Evolutionary conservation across 306 rosid species (phyloP), one percentile per base, ranked within the genome.

Genomic region (Cucumis cinereus): DNA sequence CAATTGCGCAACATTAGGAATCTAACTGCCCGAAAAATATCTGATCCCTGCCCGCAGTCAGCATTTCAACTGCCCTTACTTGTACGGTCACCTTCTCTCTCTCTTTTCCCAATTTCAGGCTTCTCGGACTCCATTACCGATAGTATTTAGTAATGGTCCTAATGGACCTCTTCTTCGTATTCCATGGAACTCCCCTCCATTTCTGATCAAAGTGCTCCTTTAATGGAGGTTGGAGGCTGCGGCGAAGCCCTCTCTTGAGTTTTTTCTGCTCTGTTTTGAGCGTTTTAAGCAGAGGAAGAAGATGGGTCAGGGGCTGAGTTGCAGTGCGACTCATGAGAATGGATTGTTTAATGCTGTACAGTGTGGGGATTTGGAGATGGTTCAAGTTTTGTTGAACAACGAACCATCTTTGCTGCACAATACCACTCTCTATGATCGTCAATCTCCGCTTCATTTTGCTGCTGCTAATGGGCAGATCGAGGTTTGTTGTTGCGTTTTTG

Each of bases 401-500:
- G 86, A 88, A 50, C 91, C 92, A 3, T 3, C 81, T 82, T 83
- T 94, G 35, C 12, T 90, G 78, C 79, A 80, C 43, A 86, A 83
- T n/a, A 56, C 91, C 36, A 92, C 97, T 79, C 90, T 87, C 74
- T 92, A 90, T 78, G 96, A 92, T 77, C 92, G 92, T 71, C 95
- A 94, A 77, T 87, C 96, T 40, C 82, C 89, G 40, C 95, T 94
- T 79, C 99, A 94, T 84, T 84, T 92, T 47, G 99, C 97, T 8
- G 97, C 97, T 74, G 97, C 99, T 0, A 92, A 92, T 83, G 99
- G 99, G 60, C 97, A 92, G 92, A 90, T 90, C 93, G 93, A 90
- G 92, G 96, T 90, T 41, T 45, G 81, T 81, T 74, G 64, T 47
- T 70, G 30, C 24, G 10, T 61, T 81, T 73, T 61, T 0, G 20